Percentiles rank a stretch among this genome's conserved stretches.
Conservation (phyloP, 108 stramenopile species). For the Cyclostephanos invisitatus region DNA sequence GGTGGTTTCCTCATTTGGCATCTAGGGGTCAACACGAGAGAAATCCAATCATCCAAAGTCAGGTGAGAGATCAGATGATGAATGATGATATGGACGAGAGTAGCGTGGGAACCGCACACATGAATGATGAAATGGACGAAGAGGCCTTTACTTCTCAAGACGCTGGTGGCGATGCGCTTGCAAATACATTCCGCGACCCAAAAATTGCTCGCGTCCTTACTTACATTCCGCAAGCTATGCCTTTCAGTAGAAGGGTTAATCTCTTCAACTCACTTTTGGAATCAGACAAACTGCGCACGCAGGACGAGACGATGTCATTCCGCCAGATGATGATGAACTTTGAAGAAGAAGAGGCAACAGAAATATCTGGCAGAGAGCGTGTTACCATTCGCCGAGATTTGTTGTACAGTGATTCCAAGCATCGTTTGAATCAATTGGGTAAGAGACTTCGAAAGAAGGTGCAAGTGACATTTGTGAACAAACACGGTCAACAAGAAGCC, state of each 20-base stretch:
- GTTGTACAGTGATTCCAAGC: constrained; percentile 80
- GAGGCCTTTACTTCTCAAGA: constrained; percentile 21
- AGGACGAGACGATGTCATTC: constrained; percentile 39
- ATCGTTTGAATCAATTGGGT: constrained; percentile 64
- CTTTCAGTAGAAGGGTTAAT: constrained; percentile 79
- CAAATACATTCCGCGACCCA: constrained; percentile 75
- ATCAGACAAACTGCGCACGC: constrained; percentile 63
- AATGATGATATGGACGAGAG: constrained; percentile 43
- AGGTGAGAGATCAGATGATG: constrained; percentile 39
- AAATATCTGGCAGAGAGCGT: constrained; percentile 53
- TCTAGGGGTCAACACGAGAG: constrained; percentile 51
- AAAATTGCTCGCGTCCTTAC: constrained; percentile 85
- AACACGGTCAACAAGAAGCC: constrained; percentile 93
- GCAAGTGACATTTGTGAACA: constrained; percentile 92
- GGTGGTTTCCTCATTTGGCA: constrained; percentile 75
- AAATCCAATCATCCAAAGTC: constrained; percentile 48
- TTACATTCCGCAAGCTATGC: constrained; percentile 80
- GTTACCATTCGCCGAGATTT: constrained; percentile 71
- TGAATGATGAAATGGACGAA: constrained; percentile 24
- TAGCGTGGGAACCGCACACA: constrained; percentile 23
- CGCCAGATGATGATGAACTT: constrained; percentile 46
- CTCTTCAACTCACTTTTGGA: constrained; percentile 76
- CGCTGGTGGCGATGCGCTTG: constrained; percentile 70
- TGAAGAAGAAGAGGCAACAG: constrained; percentile 47
- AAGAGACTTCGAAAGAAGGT: constrained; percentile 76